Evolutionary conservation across 2,329 filamentous ascomycete species (phyloP), one percentile per base, ranked within the genome.

Genomic region (Pseudonectria foliicola): DNA sequence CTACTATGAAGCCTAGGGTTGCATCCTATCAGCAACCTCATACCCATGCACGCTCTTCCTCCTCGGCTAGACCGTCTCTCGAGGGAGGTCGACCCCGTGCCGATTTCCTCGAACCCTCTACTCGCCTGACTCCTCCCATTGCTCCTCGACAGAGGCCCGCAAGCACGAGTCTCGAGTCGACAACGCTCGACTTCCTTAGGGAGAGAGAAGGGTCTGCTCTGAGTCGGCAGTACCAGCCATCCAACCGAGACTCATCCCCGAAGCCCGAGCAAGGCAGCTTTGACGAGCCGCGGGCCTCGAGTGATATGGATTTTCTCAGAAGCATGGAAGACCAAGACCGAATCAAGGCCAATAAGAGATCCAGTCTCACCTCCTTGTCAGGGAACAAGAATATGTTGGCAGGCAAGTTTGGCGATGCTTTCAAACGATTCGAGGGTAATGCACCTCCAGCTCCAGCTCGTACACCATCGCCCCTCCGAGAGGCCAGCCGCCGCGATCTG

Each of bases 361-460:
- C 80, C 1, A 92, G 85, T 57, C 62, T 94, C 2, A 71, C 83
- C 35, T 79, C 82, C 1, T 62, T 86, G 13, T 78, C 82, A 6
- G 79, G 78, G 26, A 84, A 83, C 16, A 94, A 92, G 60, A 85
- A 78, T 38, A 77, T 94, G 25, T 68, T 95, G n/a, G 82, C 80
- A 5, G 85, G 88, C 15, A 87, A 83, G 48, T 95, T 96, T 57
- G 87, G 89, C 1, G 89, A 95, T 51, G 89, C 90, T 3, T 95
- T 96, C 64, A 87, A 90, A 53, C 76, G 84, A 6, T 96, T 96
- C 48, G 92, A 98, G 58, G 71, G 67, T 15, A 73, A 68, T 39
- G 59, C 40, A 53, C 50, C 44, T 29, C 54, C 31, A 14, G 43
- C 46, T 10, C 51, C 49, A n/a, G 53, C 48, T 6, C 62, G 68